Evolutionary conservation across 1,284 basidiomycete genomes (phyloP).

Genomic region (Ustilago trichophora): DNA sequence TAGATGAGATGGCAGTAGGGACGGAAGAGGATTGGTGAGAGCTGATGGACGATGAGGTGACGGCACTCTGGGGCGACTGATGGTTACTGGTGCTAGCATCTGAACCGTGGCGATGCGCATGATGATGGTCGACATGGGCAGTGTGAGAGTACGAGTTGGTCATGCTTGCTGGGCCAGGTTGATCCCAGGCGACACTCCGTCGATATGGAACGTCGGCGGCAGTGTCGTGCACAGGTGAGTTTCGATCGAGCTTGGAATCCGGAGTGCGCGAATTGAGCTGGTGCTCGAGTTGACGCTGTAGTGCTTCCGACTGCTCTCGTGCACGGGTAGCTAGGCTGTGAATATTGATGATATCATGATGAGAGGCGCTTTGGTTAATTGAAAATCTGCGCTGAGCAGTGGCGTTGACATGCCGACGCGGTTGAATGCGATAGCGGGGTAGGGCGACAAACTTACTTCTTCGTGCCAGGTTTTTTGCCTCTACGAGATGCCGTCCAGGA

Average conservation of each 20-base stretch:
- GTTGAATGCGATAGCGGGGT: not conserved
- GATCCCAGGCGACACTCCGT: constrained; percentile 20
- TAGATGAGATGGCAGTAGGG: constrained; percentile 21
- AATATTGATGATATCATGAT: too few species aligned
- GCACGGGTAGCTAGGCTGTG: constrained; percentile 40
- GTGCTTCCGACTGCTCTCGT: constrained; percentile 33
- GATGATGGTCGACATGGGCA: constrained; percentile 1
- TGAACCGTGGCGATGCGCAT: constrained; percentile 23
- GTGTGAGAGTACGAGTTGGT: constrained; percentile 3
- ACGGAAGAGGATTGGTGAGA: constrained; percentile 25
- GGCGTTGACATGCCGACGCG: not conserved
- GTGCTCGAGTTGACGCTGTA: constrained; percentile 29
- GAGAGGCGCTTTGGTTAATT: too few species aligned
- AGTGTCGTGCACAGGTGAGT: constrained; percentile 13
- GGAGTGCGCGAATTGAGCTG: not conserved
- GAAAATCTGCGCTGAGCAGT: too few species aligned
- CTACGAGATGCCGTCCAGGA: constrained; percentile 42
- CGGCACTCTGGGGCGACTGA: constrained; percentile 31
- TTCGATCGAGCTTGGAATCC: constrained; percentile 14
- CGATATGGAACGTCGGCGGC: constrained; percentile 3
- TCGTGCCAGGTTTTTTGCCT: constrained; percentile 46
- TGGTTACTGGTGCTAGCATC: constrained; percentile 35
- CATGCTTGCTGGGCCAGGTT: not conserved
- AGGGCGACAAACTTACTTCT: constrained; percentile 26
- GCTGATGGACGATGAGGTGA: constrained; percentile 15